These are phyloP conservation scores for Chrysopogon serrulatus DNA, from an alignment of 176 grass and related monocot species.

Conservation along the genomic window DNA sequence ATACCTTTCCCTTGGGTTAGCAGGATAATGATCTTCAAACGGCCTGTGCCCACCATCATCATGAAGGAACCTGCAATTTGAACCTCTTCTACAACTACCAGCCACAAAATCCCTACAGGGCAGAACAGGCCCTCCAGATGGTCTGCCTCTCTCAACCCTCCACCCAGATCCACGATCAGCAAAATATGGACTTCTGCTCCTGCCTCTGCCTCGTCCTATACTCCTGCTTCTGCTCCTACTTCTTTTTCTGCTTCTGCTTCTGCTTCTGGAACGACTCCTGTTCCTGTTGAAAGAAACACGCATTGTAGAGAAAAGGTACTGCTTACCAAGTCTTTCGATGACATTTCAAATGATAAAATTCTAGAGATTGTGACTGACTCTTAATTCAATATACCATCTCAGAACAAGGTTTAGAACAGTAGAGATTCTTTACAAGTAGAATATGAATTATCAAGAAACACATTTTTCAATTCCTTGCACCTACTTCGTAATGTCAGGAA, in stretches of 20 bases:
- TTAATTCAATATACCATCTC: slow-evolving; percentile 6
- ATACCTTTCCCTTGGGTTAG: slow-evolving; percentile 49
- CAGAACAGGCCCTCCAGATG: slow-evolving; percentile 36
- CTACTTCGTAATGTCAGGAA: background rate
- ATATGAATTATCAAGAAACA: background rate
- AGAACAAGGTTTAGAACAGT: slow-evolving; percentile 15
- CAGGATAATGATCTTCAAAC: slow-evolving; percentile 43
- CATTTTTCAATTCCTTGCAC: background rate
- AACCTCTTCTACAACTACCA: slow-evolving; percentile 84
- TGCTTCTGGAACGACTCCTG: slow-evolving; percentile 56
- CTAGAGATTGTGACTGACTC: background rate
- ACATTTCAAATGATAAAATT: slow-evolving; percentile 14
- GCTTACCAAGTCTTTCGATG: slow-evolving; percentile 15
- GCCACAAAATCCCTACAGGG: slow-evolving; percentile 83
- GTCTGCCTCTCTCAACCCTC: slow-evolving; percentile 54
- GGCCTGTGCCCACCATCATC: slow-evolving; percentile 58
- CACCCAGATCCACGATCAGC: slow-evolving; percentile 52
- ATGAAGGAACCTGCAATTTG: slow-evolving; percentile 74
- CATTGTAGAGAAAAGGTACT: slow-evolving; percentile 12
- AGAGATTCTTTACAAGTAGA: background rate
- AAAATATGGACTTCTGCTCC: slow-evolving; percentile 72
- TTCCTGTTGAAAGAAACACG: slow-evolving; percentile 45
- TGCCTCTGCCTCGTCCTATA: slow-evolving; percentile 39
- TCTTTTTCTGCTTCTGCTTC: slow-evolving; percentile 37
- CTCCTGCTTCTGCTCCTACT: slow-evolving; percentile 66